These are phyloP conservation scores for Sapria himalayana DNA, from an alignment of 345 rosid genomes.

Conservation along the genomic window DNA sequence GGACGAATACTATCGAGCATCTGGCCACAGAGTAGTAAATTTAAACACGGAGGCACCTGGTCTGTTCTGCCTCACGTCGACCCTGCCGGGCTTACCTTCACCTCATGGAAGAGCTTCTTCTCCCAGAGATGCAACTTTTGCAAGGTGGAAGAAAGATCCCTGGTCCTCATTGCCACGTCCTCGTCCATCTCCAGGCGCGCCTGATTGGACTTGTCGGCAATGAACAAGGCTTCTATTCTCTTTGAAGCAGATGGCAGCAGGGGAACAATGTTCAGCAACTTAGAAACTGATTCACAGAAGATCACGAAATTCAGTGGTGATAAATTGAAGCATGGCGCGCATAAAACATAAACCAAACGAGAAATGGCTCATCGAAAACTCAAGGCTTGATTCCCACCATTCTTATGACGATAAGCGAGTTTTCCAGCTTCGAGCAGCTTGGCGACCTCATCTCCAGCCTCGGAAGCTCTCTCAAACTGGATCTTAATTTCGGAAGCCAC, in stretches of 20 bases:
- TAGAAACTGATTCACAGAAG: conserved; percentile 22
- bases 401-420: conserved; percentile 55
- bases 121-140: conserved; percentile 81
- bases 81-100: conserved; percentile 71
- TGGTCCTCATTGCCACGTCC: conserved; percentile 43
- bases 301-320: conserved; percentile 7
- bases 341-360: no score
- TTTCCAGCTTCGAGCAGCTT: conserved; percentile 78
- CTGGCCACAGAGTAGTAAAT: not conserved
- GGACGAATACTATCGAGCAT: not conserved
- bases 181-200: conserved; percentile 35
- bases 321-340: no score
- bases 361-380: no score
- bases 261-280: conserved; percentile 43
- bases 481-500: conserved; percentile 44
- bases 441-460: conserved; percentile 59
- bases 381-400: conserved; percentile 27
- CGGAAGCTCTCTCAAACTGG: conserved; percentile 68
- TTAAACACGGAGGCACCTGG: not conserved
- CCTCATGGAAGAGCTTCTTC: conserved; percentile 81
- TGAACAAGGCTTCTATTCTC: conserved; percentile 21
- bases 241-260: conserved; percentile 40
- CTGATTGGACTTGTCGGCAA: conserved; percentile 16
- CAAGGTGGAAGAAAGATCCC: conserved; percentile 74
- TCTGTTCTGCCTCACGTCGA: no score